Evolutionary conservation across 768 basidiomycete species (phyloP), one percentile per base, ranked within the genome.

Genomic region (Suillus discolor): DNA sequence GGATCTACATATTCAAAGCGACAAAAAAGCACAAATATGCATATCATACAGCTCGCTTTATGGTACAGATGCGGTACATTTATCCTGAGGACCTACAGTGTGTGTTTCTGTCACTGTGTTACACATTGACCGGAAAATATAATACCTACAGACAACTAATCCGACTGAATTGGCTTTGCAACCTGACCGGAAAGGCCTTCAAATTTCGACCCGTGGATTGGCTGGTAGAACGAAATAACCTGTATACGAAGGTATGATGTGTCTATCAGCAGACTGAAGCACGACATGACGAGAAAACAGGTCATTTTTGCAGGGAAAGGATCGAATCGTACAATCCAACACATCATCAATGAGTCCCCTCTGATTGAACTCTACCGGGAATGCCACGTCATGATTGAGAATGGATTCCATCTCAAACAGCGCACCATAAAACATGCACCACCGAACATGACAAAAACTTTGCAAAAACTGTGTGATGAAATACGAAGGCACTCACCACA

Each of bases 291-390:
- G n/a, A n/a, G n/a, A 31, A 6, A 25, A 59, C 3, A 34, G 78
- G 63, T 69, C 0, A 76, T 78, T 2, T 76, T 80, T 64, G 75
- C 74, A 2, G 79, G 80, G 2, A 71, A 73, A 15, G 73, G 67
- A 12, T 77, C 78, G 3, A 82, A 80, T 63, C 72, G 72, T 36
- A 78, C 71, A 6, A 72, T 74, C 42, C 42, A 69, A 6, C 66
- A 71, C 0, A 78, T 83, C n/a, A 64, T 79, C 8, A 66, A 70
- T 6, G 76, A 79, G 61, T 81, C 80, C 2, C 61, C 72, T 0
- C 65, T 81, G 0, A 75, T 81, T 38, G 69, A 79, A 13, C 66
- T 78, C 9, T 82, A 76, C 69, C 71, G 75, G 25, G 65, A 13
- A 62, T 76, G 28, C 57, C 41, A 0, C 9, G 6, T 3, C 69